Evolutionary conservation across 371 early-diverging fungal species (phyloP), one percentile per base, ranked within the genome.

Genomic region (Syncephalastrum sp.): DNA sequence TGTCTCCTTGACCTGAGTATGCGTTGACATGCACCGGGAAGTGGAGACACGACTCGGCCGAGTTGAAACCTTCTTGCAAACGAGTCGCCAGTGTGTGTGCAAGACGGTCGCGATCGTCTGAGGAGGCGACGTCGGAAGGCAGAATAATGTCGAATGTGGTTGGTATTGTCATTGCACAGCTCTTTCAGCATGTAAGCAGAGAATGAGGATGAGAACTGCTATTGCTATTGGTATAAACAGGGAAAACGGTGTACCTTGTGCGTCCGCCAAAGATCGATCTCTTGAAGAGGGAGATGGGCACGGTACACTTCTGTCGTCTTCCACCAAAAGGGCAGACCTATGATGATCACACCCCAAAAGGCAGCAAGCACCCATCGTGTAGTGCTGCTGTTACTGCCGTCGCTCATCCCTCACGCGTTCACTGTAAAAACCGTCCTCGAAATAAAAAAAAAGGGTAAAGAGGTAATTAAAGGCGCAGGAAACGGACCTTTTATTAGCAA

Each of bases 321-420:
- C 91, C 91, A 94, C 96, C 97, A 95, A 42, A 95, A 80, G 0
- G 97, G 97, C 13, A 94, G 50, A 0, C 88, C 93, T 17, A 93
- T 41, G 14, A 91, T 68, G 13, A 92, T 73, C 1, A 93, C 74
- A 23, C 57, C 56, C 84, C 84, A 87, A 52, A 87, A 79, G 5
- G 84, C 75, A 23, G 75, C 59, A 25, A 87, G 59, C 47, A 87
- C 74, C 25, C 69, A 58, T 23, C 77, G 77, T 42, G 74, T 76
- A 12, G 58, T 57, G 24, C 8, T 33, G 38, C 38, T 33, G 38
- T 10, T 33, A 33, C 38, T 33, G 7, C 38, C 38, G 38, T 33
- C 38, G 38, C 10, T 33, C 38, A 33, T 33, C 38, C 38, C 38
- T 10, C 38, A 33, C 38, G 38, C 38, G 38, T 33, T 33, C 38